phyloP scores from a whole-genome alignment of 768 basidiomycete genomes.

The Mycena albidolilacea region DNA sequence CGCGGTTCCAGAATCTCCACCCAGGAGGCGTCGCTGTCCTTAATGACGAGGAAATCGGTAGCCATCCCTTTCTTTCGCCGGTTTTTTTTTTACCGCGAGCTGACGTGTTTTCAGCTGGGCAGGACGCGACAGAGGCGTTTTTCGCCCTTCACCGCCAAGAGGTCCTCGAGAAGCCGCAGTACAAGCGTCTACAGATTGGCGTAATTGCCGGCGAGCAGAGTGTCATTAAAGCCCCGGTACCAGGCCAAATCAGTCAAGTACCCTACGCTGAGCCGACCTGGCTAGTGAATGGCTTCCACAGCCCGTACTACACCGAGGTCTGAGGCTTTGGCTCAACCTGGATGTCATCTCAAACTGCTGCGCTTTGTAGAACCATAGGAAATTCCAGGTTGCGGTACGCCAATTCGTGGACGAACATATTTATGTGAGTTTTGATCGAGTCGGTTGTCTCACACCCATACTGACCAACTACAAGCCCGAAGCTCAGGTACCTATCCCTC shows the following conservation, averaged over 20 bases:
- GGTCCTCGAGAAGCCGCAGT: constrained; percentile 77
- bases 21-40: constrained; percentile 87
- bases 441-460: neutral
- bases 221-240: constrained; percentile 58
- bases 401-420: constrained; percentile 78
- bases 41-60: constrained; percentile 79
- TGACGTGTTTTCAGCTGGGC: constrained; percentile 64
- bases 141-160: constrained; percentile 83
- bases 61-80: constrained; percentile 40
- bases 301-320: constrained; percentile 84
- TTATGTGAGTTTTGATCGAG: constrained; percentile 39
- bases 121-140: constrained; percentile 86
- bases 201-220: constrained; percentile 71
- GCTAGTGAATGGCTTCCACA: constrained; percentile 75
- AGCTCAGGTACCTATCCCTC: constrained; percentile 46
- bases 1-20: constrained; percentile 84
- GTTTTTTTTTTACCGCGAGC: neutral
- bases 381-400: constrained; percentile 71
- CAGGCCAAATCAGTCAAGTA: constrained; percentile 74
- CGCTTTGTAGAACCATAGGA: constrained; percentile 63
- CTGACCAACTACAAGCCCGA: constrained; percentile 52
- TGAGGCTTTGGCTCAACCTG: no score
- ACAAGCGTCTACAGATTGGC: constrained; percentile 75
- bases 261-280: constrained; percentile 89
- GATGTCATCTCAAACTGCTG: neutral